A percentile compares a stretch with the other conserved stretches of the same genome.
These are phyloP conservation scores for Sanguinoderma infundibulare DNA, from an alignment of 1,284 basidiomycete species.

Conservation along the genomic window DNA sequence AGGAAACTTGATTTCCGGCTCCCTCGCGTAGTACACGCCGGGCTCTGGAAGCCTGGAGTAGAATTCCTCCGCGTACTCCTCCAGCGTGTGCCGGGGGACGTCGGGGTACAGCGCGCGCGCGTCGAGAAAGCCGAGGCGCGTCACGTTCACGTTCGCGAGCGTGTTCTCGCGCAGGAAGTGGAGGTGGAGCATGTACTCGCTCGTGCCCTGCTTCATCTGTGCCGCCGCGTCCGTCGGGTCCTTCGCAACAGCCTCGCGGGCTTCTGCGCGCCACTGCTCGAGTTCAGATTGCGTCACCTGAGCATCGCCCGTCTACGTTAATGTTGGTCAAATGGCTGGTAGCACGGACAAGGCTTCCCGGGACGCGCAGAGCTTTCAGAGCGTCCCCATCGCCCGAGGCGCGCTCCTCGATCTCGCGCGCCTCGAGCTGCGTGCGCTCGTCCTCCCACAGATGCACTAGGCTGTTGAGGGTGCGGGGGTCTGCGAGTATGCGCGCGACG, in stretches of 20 bases:
- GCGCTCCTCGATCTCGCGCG: conserved; percentile 19
- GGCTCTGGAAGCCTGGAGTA: conserved; percentile 11
- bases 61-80: conserved; percentile 26
- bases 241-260: not conserved
- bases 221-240: not conserved
- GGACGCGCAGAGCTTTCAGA: conserved; percentile 9
- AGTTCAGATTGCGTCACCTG: conserved; percentile 19
- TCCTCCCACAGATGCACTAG: conserved; percentile 36
- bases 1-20: not conserved
- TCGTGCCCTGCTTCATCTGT: not conserved
- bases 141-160: conserved; percentile 28
- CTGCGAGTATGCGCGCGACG: conserved; percentile 30
- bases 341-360: conserved; percentile 1
- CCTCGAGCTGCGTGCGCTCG: conserved; percentile 24
- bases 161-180: conserved; percentile 25
- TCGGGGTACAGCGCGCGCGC: conserved; percentile 31
- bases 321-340: not conserved
- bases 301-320: not conserved
- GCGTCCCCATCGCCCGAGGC: conserved; percentile 21
- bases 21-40: not conserved
- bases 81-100: conserved; percentile 18
- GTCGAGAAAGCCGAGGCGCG: conserved; percentile 28
- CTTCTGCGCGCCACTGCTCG: conserved; percentile 1
- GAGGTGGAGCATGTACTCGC: conserved; percentile 25
- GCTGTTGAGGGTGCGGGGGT: conserved; percentile 32